Conservation (phyloP, 202 grass and related monocot genomes). For the Saccharum hybrid region DNA sequence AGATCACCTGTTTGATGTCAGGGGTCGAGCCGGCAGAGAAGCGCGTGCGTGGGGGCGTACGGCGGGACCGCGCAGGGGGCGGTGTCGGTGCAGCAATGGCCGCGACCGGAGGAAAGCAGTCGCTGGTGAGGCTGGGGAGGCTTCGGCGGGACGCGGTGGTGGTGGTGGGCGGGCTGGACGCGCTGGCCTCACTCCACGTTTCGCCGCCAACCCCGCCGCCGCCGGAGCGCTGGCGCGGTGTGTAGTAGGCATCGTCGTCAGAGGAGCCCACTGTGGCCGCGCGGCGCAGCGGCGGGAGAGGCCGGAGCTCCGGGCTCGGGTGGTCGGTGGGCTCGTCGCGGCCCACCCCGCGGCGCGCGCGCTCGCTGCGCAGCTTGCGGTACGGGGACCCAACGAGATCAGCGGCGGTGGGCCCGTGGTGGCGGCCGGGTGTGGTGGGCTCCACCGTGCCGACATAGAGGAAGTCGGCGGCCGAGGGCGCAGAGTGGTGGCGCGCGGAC, state of each 20-base stretch:
- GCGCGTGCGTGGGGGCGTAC: conserved; percentile 79
- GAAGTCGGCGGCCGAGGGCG: conserved; percentile 55
- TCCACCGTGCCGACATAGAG: conserved; percentile 90
- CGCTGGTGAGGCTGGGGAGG: conserved; percentile 80
- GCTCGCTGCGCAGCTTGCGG: conserved; percentile 78
- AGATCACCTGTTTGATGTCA: conserved; percentile 83
- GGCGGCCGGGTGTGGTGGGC: conserved; percentile 50
- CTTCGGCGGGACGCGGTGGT: conserved; percentile 75
- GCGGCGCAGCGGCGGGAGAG: conserved; percentile 74
- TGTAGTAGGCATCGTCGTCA: conserved; percentile 94
- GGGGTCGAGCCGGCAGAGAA: conserved; percentile 70
- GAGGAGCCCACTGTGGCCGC: conserved; percentile 56
- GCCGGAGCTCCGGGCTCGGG: conserved; percentile 89
- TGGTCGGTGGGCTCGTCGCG: conserved; percentile 65
- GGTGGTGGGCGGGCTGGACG: conserved; percentile 69
- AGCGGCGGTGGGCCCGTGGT: conserved; percentile 40
- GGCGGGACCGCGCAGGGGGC: conserved; percentile 61
- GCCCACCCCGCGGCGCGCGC: conserved; percentile 54
- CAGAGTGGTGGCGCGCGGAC: conserved; percentile 29
- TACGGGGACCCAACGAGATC: conserved; percentile 83
- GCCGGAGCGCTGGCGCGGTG: conserved; percentile 65
- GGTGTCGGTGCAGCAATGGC: conserved; percentile 50
- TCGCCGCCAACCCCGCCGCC: conserved; percentile 40
- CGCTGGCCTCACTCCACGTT: conserved; percentile 74
- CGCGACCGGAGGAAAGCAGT: conserved; percentile 50